Percentiles rank a stretch among this genome's conserved stretches.
Evolutionary conservation across 257 asterid species (phyloP).

Genomic region (Solanum piurae): DNA sequence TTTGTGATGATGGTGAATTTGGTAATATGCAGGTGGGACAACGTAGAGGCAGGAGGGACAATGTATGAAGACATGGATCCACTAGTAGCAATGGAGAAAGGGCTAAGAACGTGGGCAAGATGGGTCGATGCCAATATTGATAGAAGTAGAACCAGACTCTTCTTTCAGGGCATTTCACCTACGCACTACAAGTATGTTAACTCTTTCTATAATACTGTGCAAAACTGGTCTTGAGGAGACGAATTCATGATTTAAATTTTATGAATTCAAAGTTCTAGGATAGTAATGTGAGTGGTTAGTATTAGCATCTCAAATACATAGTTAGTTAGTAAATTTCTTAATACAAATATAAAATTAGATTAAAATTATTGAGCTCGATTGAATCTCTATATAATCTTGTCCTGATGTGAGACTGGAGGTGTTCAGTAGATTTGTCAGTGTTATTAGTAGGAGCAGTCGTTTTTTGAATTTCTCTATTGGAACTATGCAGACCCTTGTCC

Average conservation of each 20-base stretch:
- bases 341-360: too few relatives aligned
- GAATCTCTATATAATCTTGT: neutral
- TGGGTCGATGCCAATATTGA: constrained; percentile 79
- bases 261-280: too few relatives aligned
- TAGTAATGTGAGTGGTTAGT: too few relatives aligned
- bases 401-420: neutral
- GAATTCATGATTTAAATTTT: too few relatives aligned
- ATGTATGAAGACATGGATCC: constrained; percentile 73
- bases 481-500: neutral
- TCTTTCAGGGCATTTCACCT: constrained; percentile 90
- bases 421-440: neutral
- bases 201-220: neutral
- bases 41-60: constrained; percentile 63
- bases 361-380: too few relatives aligned
- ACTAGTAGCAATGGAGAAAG: constrained; percentile 56
- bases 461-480: neutral
- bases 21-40: constrained; percentile 68
- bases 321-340: too few relatives aligned
- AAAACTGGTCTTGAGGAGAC: too few relatives aligned
- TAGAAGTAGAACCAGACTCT: constrained; percentile 39
- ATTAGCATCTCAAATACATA: too few relatives aligned
- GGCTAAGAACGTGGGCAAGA: constrained; percentile 77
- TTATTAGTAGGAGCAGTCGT: neutral
- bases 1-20: neutral
- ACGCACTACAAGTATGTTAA: constrained; percentile 71